phyloP scores from a whole-genome alignment of 352 stramenopile genomes.

The Blastocystis sp. region DNA sequence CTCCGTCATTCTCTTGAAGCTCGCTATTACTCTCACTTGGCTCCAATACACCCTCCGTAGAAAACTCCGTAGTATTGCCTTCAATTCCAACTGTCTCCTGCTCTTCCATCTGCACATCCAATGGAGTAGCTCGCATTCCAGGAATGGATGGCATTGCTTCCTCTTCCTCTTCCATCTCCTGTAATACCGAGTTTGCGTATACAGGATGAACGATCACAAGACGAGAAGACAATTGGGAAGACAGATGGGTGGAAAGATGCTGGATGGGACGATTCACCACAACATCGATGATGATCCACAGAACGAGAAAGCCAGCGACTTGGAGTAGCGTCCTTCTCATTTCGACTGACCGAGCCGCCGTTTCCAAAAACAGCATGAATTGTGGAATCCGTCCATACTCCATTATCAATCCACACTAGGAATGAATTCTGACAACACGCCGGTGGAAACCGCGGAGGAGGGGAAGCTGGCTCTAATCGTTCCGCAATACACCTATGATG shows the following conservation, averaged over 20 bases:
- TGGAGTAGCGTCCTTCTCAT: background rate
- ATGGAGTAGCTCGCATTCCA: too few relatives aligned
- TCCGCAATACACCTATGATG: slow-evolving; percentile 21
- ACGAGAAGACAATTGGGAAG: background rate
- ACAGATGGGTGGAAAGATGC: background rate
- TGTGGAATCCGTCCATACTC: background rate
- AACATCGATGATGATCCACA: background rate
- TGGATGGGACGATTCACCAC: background rate
- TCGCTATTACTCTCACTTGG: too few relatives aligned
- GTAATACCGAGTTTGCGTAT: too few relatives aligned
- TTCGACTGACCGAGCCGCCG: background rate
- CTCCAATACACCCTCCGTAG: too few relatives aligned
- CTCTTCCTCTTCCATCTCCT: too few relatives aligned
- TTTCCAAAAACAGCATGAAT: background rate
- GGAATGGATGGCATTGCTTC: too few relatives aligned
- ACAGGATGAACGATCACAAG: too few relatives aligned
- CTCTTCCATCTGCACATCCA: too few relatives aligned
- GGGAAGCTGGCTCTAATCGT: slow-evolving; percentile 31
- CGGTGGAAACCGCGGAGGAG: background rate
- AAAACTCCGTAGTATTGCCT: too few relatives aligned
- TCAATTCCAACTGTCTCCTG: too few relatives aligned
- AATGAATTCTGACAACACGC: background rate
- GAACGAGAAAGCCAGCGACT: background rate
- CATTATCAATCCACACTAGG: too few relatives aligned
- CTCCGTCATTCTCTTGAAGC: too few relatives aligned